Evolutionary conservation across 345 rosid genomes (phyloP).

Genomic region (Lumnitzera racemosa): DNA sequence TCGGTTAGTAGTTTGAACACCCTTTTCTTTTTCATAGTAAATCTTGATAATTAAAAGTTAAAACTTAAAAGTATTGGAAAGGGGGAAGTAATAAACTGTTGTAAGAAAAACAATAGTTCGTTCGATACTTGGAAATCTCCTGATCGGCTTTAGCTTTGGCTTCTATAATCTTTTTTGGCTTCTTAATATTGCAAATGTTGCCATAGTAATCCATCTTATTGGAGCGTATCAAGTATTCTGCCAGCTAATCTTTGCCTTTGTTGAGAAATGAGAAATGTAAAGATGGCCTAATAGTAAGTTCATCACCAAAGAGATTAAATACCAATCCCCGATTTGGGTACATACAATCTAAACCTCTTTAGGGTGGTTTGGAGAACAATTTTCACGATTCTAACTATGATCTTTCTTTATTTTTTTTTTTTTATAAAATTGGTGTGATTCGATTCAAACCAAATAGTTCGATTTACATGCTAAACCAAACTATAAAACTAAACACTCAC

Average conservation of each 20-base stretch:
- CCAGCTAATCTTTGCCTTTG: slow-evolving; percentile 49
- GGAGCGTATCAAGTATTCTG: slow-evolving; percentile 59
- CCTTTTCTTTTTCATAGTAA: too few species aligned
- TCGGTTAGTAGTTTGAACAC: too few species aligned
- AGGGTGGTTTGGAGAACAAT: slow-evolving; percentile 39
- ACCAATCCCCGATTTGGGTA: slow-evolving; percentile 22
- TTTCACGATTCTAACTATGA: slow-evolving; percentile 39
- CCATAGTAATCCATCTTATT: slow-evolving; percentile 50
- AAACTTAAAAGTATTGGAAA: too few species aligned
- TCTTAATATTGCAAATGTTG: slow-evolving; percentile 51
- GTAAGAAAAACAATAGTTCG: too few species aligned
- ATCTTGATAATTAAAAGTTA: too few species aligned
- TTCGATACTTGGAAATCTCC: slow-evolving; percentile 39
- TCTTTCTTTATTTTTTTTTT: background rate
- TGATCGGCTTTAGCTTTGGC: slow-evolving; percentile 54
- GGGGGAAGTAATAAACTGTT: too few species aligned
- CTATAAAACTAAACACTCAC: too few species aligned
- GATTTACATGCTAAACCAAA: too few species aligned
- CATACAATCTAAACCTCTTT: slow-evolving; percentile 32
- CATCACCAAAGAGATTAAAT: slow-evolving; percentile 30
- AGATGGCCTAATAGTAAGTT: slow-evolving; percentile 28
- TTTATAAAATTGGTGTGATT: too few species aligned
- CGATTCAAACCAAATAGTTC: too few species aligned
- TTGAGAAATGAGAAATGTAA: slow-evolving; percentile 27
- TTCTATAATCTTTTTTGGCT: slow-evolving; percentile 61